Conservation (phyloP, 768 basidiomycete genomes). For the Cystobasidium tubakii region DNA sequence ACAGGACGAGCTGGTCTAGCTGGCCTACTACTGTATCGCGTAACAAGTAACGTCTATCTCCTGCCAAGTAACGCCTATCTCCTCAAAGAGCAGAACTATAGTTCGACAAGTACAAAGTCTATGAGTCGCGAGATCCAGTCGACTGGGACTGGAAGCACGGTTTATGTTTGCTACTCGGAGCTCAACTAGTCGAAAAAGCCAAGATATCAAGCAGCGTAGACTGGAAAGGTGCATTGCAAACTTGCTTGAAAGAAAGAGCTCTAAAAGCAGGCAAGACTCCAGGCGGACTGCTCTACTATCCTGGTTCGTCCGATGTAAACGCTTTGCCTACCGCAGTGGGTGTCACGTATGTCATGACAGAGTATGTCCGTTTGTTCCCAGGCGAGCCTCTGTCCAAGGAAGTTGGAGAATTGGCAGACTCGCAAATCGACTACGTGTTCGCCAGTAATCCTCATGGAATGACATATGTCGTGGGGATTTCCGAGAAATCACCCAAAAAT, state of each 20-base stretch:
- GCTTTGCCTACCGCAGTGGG: conserved; percentile 12
- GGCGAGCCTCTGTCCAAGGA: not conserved
- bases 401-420: not conserved
- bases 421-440: conserved; percentile 72
- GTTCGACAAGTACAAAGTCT: conserved; percentile 24
- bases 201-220: conserved; percentile 7
- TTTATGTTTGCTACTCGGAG: conserved; percentile 18
- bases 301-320: conserved; percentile 51
- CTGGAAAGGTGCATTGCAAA: conserved; percentile 9
- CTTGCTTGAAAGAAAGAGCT: conserved; percentile 15
- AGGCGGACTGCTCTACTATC: conserved; percentile 72
- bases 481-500: conserved; percentile 83
- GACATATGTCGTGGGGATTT: conserved; percentile 82
- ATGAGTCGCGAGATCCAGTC: conserved; percentile 27
- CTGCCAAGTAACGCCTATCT: conserved; percentile 28
- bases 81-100: conserved; percentile 22
- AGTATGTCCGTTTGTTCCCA: conserved; percentile 29
- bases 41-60: conserved; percentile 25
- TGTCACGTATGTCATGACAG: conserved; percentile 17
- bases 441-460: conserved; percentile 87
- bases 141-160: conserved; percentile 34
- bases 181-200: conserved; percentile 26
- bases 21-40: conserved; percentile 44
- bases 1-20: conserved; percentile 35
- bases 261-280: conserved; percentile 22